These are phyloP conservation scores for Suillus decipiens DNA, from an alignment of 768 basidiomycete genomes.

Conservation along the genomic window DNA sequence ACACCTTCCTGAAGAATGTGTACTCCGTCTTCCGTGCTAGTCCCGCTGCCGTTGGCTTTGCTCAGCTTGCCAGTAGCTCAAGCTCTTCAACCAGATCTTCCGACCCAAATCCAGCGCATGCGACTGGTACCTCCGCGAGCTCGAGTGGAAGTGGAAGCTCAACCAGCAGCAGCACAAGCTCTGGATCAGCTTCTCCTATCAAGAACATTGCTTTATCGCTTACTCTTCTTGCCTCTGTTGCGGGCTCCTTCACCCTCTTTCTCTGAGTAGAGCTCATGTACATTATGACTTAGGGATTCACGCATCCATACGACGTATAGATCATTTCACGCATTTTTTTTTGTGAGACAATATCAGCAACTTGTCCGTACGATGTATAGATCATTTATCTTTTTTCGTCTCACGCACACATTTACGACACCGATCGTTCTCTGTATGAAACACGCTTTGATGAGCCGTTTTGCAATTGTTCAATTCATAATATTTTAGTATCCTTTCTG, in stretches of 20 bases:
- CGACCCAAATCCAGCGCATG: not conserved
- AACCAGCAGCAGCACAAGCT: not conserved
- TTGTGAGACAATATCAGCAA: not conserved
- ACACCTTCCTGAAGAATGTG: constrained; percentile 59
- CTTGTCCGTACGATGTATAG: not conserved
- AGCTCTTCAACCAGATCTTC: not conserved
- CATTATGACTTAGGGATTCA: not conserved
- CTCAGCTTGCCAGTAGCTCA: constrained; percentile 25
- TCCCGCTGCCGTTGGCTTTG: constrained; percentile 33
- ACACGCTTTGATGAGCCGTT: not conserved
- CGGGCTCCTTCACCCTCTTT: constrained; percentile 5
- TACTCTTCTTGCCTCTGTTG: constrained; percentile 9
- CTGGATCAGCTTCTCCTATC: constrained; percentile 10
- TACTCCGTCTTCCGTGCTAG: constrained; percentile 31
- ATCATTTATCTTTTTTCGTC: not conserved
- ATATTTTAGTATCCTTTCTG: not conserved
- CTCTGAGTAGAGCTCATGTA: not conserved
- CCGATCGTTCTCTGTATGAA: not conserved
- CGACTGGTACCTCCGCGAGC: not conserved
- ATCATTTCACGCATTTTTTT: not conserved
- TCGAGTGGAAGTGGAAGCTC: constrained; percentile 8
- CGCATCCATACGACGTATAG: not conserved
- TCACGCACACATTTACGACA: not conserved
- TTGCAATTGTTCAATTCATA: not conserved
- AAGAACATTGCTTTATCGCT: constrained; percentile 16